Base-by-base conservation (phyloP, 805 yeast species). In the Lipomyces starkeyi region DNA sequence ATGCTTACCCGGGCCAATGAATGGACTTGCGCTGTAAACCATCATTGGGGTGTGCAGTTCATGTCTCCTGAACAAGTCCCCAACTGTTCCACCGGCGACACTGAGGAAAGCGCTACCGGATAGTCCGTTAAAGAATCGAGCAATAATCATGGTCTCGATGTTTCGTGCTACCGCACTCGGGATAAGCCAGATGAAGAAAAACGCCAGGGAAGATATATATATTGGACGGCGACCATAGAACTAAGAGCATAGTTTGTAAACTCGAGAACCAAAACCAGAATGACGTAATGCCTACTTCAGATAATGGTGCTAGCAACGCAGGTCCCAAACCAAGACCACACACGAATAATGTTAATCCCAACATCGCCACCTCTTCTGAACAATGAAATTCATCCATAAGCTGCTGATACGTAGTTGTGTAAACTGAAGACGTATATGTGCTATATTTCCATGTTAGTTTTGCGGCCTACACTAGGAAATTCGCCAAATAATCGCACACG, bases 41-140 rank as follows among this genome's bases (percentile, higher is more conserved):
- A 58, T 56, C 75, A 73, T 73, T 9, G 74, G 67, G 52, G 37
- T 17, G 8, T 69, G 66, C 1, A 63, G 60, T 11, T 61, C 54
- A 52, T 85, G 84, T 40, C 87, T 86, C 27, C 82, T 84, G 88
- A 93, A 91, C 61, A 91, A 78, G 79, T 92, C 97, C 63, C 88
- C 80, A 69, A 91, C 85, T 7, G 95, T 87, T 71, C 97, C 97
- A 63, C 93, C 92, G 13, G 91, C 93, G 71, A 90, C 86, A 13
- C 96, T 88, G 78, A 92, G 81, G 0, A 93, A 91, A 2, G 94
- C 95, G 1, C 93, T 87, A 0, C 94, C 91, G 63, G 88, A 83
- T 40, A 88, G 83, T 0, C 97, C 97, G 25, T 88, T 81, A 74
- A 92, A 85, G 75, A 90, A 90, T 73, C 97, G 80, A 58, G 90